Evolutionary conservation across 495 filamentous ascomycete genomes (phyloP).

Genomic region (Friedmanniomyces simplex): DNA sequence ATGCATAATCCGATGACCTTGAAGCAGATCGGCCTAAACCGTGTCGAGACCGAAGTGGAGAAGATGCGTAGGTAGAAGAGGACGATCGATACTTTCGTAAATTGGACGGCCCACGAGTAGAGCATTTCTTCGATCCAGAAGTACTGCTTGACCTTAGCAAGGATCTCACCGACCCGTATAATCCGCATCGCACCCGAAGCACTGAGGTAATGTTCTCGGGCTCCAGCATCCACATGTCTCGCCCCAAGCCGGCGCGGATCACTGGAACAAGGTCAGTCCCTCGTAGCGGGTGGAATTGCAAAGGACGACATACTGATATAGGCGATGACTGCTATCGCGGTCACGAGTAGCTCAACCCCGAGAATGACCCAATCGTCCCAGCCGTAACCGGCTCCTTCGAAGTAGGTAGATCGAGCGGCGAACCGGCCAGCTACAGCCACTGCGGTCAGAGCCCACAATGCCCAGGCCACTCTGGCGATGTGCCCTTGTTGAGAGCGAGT

Average conservation of each 20-base stretch:
- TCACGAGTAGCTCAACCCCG: not conserved
- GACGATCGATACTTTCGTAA: conserved; percentile 39
- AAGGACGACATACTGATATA: conserved; percentile 4
- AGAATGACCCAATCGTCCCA: conserved; percentile 10
- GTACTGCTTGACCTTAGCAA: not conserved
- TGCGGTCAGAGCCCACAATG: not conserved
- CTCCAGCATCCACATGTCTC: not conserved
- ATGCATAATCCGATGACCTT: conserved; percentile 29
- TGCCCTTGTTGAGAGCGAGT: not conserved
- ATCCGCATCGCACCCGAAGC: not conserved
- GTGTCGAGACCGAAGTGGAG: conserved; percentile 38
- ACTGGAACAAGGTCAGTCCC: not conserved
- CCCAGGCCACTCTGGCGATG: not conserved
- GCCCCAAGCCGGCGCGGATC: not conserved
- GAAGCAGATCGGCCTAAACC: conserved; percentile 37
- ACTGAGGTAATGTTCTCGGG: not conserved
- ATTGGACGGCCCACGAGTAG: conserved; percentile 1
- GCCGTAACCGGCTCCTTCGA: not conserved
- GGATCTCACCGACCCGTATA: not conserved
- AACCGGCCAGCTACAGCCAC: not conserved
- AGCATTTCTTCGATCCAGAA: conserved; percentile 5
- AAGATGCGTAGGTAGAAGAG: conserved; percentile 45
- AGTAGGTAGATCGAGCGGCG: not conserved
- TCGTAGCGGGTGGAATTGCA: not conserved
- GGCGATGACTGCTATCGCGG: not conserved